Evolutionary conservation across 2,329 filamentous ascomycete species (phyloP).

Genomic region (Pestalotiopsis sp.): DNA sequence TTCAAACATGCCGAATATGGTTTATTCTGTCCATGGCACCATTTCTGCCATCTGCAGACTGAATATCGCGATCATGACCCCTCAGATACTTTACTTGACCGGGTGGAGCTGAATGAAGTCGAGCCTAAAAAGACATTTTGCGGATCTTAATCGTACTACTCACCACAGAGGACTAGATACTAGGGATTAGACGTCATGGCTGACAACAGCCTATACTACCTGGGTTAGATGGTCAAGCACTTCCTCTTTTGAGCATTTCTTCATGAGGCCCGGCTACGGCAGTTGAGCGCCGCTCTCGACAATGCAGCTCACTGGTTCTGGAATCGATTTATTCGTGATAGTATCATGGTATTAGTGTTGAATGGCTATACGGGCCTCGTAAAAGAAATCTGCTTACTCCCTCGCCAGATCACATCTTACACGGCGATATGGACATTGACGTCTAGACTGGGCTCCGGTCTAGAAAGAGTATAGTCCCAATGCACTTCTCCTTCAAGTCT

Average conservation of each 20-base stretch:
- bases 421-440: too few relatives aligned
- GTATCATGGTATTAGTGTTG: too few relatives aligned
- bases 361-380: too few relatives aligned
- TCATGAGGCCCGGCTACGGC: not conserved
- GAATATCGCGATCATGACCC: not conserved
- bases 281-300: not conserved
- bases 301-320: not conserved
- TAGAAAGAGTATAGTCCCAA: too few relatives aligned
- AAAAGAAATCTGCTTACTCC: too few relatives aligned
- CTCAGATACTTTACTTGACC: not conserved
- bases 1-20: too few relatives aligned
- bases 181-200: not conserved
- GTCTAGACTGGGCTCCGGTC: too few relatives aligned
- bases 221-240: not conserved
- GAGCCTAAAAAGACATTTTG: not conserved
- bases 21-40: too few relatives aligned
- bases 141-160: not conserved
- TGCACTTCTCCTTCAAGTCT: too few relatives aligned
- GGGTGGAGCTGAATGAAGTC: not conserved
- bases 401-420: too few relatives aligned
- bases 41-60: not conserved
- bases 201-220: not conserved
- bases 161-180: not conserved
- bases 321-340: too few relatives aligned
- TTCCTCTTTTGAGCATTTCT: not conserved